These are phyloP conservation scores for Globisporangium okanoganense DNA, from an alignment of 352 stramenopile genomes.

Conservation along the genomic window DNA sequence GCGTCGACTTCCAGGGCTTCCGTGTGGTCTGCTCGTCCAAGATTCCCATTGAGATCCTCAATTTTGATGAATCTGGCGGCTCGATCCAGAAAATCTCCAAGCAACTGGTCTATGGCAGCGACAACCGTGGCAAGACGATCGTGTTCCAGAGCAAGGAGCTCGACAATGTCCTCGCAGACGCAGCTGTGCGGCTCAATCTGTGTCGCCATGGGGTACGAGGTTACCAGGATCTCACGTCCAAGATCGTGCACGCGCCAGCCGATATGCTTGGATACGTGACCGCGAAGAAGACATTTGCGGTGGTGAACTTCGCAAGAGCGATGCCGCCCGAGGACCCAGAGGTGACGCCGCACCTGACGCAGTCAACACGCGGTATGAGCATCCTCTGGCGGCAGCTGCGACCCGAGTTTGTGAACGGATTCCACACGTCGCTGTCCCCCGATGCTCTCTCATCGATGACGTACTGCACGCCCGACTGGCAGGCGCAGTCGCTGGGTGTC, in stretches of 20 bases:
- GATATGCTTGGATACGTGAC: conserved; percentile 83
- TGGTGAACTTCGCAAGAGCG: conserved; percentile 82
- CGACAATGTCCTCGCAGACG: conserved; percentile 56
- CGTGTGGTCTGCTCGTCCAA: conserved; percentile 84
- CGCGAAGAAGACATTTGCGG: conserved; percentile 43
- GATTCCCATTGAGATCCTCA: conserved; percentile 70
- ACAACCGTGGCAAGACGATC: conserved; percentile 81
- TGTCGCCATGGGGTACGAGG: conserved; percentile 79
- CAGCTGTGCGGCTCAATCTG: conserved; percentile 76
- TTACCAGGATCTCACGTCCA: conserved; percentile 84
- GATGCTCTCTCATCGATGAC: conserved; percentile 87
- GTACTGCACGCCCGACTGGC: conserved; percentile 84
- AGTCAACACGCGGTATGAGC: conserved; percentile 78
- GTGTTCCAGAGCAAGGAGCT: conserved; percentile 78
- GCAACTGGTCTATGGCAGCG: conserved; percentile 84
- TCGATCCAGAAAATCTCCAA: conserved; percentile 54
- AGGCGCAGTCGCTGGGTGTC: conserved; percentile 56
- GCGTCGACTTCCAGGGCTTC: conserved; percentile 87
- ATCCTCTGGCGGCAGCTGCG: conserved; percentile 92
- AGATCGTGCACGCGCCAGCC: conserved; percentile 68
- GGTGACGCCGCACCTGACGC: conserved; percentile 65
- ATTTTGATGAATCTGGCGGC: conserved; percentile 59
- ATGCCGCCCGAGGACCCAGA: conserved; percentile 89
- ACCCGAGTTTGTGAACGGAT: conserved; percentile 72
- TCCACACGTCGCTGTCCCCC: conserved; percentile 56